These are phyloP conservation scores for Cerioporus squamosus DNA, from an alignment of 1,284 basidiomycete species.

Conservation along the genomic window DNA sequence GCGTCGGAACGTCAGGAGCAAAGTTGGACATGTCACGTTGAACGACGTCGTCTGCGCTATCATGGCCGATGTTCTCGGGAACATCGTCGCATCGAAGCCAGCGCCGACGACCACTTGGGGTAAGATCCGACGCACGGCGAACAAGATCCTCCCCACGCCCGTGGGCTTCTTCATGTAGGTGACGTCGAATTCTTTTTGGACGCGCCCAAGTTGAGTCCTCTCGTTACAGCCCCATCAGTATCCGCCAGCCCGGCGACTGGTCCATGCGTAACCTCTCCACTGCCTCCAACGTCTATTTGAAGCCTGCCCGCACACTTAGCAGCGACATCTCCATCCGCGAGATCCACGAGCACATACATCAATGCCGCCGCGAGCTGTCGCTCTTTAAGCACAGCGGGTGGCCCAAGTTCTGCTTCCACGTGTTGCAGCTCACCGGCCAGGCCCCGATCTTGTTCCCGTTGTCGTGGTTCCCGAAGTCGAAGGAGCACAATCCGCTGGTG, in stretches of 20 bases:
- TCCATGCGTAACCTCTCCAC: constrained; percentile 35
- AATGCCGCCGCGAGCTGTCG: constrained; percentile 32
- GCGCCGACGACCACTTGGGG: constrained; percentile 15
- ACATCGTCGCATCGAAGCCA: constrained; percentile 24
- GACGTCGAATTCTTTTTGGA: too few species aligned
- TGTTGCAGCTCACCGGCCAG: constrained; percentile 32
- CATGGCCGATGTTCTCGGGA: constrained; percentile 33
- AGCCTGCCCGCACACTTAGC: constrained; percentile 20
- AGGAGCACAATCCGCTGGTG: constrained; percentile 7
- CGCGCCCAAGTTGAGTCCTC: too few species aligned
- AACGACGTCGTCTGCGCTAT: constrained; percentile 38
- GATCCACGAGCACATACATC: constrained; percentile 31
- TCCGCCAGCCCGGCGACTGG: constrained; percentile 33
- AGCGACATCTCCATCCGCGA: constrained; percentile 15
- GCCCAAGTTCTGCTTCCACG: constrained; percentile 29
- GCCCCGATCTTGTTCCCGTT: constrained; percentile 30
- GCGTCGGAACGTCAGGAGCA: constrained; percentile 23
- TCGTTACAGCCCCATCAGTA: constrained; percentile 28
- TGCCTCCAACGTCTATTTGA: constrained; percentile 28
- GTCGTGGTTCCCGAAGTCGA: constrained; percentile 27
- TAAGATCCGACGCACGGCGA: constrained; percentile 14
- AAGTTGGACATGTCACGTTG: constrained; percentile 32
- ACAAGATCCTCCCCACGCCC: constrained; percentile 25
- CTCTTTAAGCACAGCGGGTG: constrained; percentile 34
- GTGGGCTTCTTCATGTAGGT: constrained; percentile 33